Conservation (phyloP, 768 basidiomycete species). For the Epithele typhae region DNA sequence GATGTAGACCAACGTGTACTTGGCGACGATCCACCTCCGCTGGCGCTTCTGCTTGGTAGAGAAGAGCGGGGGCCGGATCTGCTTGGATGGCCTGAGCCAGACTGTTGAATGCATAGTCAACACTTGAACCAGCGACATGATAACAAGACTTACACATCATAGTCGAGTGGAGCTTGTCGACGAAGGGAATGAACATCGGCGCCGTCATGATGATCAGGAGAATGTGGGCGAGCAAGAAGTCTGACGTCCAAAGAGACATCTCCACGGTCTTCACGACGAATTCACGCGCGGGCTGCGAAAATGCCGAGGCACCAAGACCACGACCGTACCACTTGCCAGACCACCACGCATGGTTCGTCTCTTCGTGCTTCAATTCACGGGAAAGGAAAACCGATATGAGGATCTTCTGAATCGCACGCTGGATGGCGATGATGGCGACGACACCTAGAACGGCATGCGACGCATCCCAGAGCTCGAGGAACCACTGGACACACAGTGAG, state of each 20-base stretch:
- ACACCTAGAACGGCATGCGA: conserved; percentile 94
- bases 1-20: conserved; percentile 82
- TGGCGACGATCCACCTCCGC: conserved; percentile 87
- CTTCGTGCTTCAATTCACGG: conserved; percentile 97
- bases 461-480: conserved; percentile 94
- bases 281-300: conserved; percentile 95
- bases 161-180: conserved; percentile 87
- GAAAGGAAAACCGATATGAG: conserved; percentile 92
- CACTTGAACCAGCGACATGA: conserved; percentile 6
- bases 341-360: conserved; percentile 99
- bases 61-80: conserved; percentile 90
- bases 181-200: conserved; percentile 80
- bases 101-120: conserved; percentile 39
- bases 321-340: conserved; percentile 97
- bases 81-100: conserved; percentile 94
- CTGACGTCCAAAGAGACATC: conserved; percentile 94
- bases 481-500: conserved; percentile 60
- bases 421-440: conserved; percentile 84
- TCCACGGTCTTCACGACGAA: conserved; percentile 98
- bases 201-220: conserved; percentile 85
- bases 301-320: conserved; percentile 84
- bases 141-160: conserved; percentile 67
- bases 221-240: conserved; percentile 84
- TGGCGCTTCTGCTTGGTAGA: conserved; percentile 92
- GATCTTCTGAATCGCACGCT: conserved; percentile 91